Evolutionary conservation across 140 eudicot species (phyloP).

Genomic region (Flaveria floridana): DNA sequence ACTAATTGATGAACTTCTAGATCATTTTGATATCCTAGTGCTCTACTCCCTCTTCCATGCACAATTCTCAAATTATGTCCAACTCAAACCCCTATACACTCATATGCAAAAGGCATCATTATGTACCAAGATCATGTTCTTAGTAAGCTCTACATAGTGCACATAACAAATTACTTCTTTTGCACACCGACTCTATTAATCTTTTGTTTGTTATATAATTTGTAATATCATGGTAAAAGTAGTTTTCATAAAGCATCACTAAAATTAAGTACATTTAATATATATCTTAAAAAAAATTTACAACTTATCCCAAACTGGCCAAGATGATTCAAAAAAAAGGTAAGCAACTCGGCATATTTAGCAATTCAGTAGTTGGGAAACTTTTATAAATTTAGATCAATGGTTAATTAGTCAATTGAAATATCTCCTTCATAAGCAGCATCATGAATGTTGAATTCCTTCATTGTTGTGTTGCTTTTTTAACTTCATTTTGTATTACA

Average conservation of each 20-base stretch:
- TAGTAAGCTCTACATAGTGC: not conserved
- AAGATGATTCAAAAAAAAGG: not conserved
- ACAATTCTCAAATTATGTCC: not conserved
- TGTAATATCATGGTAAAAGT: not conserved
- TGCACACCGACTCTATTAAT: not conserved
- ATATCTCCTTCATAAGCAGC: too few relatives aligned
- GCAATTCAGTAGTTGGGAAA: too few relatives aligned
- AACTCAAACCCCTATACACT: not conserved
- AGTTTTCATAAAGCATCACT: not conserved
- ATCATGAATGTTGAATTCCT: slow-evolving; percentile 1
- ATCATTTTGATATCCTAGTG: not conserved
- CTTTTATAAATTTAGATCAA: too few relatives aligned
- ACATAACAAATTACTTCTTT: not conserved
- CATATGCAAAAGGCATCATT: not conserved
- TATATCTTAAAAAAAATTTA: not conserved
- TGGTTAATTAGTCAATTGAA: too few relatives aligned
- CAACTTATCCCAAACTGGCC: not conserved
- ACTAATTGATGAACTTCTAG: not conserved
- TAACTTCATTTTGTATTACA: not conserved
- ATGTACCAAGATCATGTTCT: not conserved
- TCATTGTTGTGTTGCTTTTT: not conserved
- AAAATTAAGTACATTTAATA: not conserved
- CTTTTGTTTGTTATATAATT: not conserved
- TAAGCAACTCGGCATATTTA: too few relatives aligned
- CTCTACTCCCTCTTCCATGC: not conserved